Evolutionary conservation across 306 rosid species (phyloP), one percentile per base, ranked within the genome.

Genomic region (Quercus variabilis): DNA sequence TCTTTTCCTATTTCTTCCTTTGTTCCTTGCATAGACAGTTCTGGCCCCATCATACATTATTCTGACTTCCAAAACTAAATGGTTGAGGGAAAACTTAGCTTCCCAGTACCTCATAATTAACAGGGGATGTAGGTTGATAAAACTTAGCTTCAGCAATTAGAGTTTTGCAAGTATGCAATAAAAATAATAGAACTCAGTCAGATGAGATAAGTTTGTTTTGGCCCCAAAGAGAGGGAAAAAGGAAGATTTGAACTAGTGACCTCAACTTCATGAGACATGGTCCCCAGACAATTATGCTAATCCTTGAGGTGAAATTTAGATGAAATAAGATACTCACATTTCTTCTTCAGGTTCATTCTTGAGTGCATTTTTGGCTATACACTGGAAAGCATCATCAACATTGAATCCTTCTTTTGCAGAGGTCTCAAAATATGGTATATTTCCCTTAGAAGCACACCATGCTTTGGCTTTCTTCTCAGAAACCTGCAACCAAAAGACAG

Each of bases 311-410:
- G 51, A 81, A 52, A 26, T 58, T 3, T 26, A 49, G 20, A 9
- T 20, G 63, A 5, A 5, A n/a, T 46, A 74, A 74, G 72, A 56
- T 57, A 76, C 98, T 89, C 78, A 96, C 99, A 89, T 76, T 85
- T 96, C 99, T 87, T 96, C 99, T 90, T 96, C 99, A 62, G 99
- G 99, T 86, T 96, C 99, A 88, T 96, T 96, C 92, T 93, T 96
- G 80, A 96, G 97, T 56, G 99, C 98, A 60, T 96, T 91, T 87
- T 92, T 96, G 63, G 98, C 98, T 88, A 93, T 93, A 85, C 99
- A 93, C 88, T 93, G 90, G 81, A 96, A 96, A 78, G 99, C 99
- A 84, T 90, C 98, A 74, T 95, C 98, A 70, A 95, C 99, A 71
- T 95, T 95, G 69, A 95, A 93, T 78, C 99, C 99, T 87, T 95